These are phyloP conservation scores for Syzygium syzygioides DNA, from an alignment of 441 rosid genomes.

Conservation along the genomic window DNA sequence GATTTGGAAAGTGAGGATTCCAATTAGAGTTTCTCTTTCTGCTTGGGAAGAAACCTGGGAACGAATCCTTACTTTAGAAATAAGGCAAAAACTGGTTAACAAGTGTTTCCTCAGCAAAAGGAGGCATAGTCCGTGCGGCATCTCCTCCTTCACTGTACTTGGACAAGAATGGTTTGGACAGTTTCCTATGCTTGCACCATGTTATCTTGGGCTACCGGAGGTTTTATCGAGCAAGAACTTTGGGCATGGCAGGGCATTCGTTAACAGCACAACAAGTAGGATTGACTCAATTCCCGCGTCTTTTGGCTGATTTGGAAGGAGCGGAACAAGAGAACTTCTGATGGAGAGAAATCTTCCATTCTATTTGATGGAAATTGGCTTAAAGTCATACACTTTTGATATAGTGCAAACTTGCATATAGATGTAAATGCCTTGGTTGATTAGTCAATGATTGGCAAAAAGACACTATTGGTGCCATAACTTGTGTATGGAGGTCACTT, in stretches of 20 bases:
- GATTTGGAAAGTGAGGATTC: too few species aligned
- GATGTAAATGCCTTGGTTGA: too few species aligned
- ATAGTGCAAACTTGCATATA: too few species aligned
- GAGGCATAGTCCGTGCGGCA: neutral
- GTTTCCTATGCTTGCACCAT: neutral
- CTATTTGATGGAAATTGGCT: too few species aligned
- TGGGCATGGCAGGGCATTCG: neutral
- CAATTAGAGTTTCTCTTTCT: neutral
- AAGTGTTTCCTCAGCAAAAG: neutral
- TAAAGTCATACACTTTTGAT: too few species aligned
- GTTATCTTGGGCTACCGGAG: neutral
- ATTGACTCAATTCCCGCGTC: neutral
- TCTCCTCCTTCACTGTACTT: neutral
- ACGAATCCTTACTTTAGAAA: neutral
- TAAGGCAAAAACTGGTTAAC: neutral
- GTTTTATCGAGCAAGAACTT: neutral
- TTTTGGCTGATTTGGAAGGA: neutral
- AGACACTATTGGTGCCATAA: too few species aligned
- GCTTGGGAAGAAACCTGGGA: neutral
- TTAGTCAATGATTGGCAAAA: neutral
- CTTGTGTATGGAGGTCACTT: too few species aligned
- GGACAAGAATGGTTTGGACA: neutral
- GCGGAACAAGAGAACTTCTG: neutral
- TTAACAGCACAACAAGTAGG: neutral
- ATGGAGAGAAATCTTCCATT: neutral